Evolutionary conservation across 169 alveolate genomes (phyloP), one percentile per base, ranked within the genome.

Genomic region (Eimeria maxima): DNA sequence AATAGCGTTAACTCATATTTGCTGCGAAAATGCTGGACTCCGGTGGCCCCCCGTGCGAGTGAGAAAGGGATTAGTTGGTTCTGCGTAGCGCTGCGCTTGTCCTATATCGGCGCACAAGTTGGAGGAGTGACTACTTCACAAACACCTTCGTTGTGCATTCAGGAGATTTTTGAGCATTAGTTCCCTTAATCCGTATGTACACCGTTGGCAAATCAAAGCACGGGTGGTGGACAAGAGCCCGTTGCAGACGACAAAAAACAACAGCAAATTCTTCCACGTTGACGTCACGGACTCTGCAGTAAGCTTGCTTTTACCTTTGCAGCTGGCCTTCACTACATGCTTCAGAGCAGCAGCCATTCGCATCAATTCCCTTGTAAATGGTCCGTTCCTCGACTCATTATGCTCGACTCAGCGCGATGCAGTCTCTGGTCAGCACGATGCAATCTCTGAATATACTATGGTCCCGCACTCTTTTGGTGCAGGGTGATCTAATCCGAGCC

Each of bases 401-500:
- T 14, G 20, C 10, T 53, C 20, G 20, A 53, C 60, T 53, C 60
- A 53, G 38, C 38, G 33, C 20, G 80, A 14, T 29, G 80, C 22
- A 29, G 38, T 33, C 38, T 33, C 38, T 33, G 38, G 38, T 33
- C 0, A 33, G 38, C 38, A 33, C 38, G 38, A 33, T 33, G 38
- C 38, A 33, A 33, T 33, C 38, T 33, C 38, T 33, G 38, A 33
- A 33, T 33, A 33, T 33, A 33, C 38, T 33, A 33, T 33, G 38
- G n/a, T 55, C 16, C 53, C 29, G 20, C 2, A 38, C 33, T 16
- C 55, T 38, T 38, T 24, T 78, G 67, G 33, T 38, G 83, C 83
- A 94, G 96, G 96, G 96, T 4, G 94, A 83, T 27, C 24, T 78
- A 27, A 94, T 94, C 71, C 94, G 96, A 29, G 96, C 96, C 63